Evolutionary conservation across 2,329 filamentous ascomycete species (phyloP), one percentile per base, ranked within the genome.

Genomic region (Penicillium sp.): DNA sequence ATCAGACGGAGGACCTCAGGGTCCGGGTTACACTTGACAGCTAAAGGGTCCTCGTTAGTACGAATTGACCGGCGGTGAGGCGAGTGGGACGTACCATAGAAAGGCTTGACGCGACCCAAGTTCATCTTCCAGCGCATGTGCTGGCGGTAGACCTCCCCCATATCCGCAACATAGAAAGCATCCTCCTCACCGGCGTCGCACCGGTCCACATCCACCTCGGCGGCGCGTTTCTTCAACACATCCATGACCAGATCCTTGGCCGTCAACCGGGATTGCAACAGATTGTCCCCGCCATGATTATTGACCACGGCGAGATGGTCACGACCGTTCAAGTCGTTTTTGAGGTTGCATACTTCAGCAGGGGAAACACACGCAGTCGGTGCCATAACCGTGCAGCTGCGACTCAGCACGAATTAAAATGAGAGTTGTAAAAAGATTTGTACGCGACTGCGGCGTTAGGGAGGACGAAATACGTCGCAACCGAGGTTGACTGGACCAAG

Each of bases 1-100:
- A 99, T 86, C 61, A 99, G 88, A 69, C 87, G 87, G 61, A 99
- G 81, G 58, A 99, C 87, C 75, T 89, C 86, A 44, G 87, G 84
- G 75, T 99, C 92, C 25, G 92, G 92, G 81, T 99, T 99, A 79
- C 94, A 99, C 79, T 99, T 99, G 80, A 99, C 92, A 63, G 92
- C 92, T 92, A 36, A 20, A 30, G 35, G 13, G 18, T 18, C 35
- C 51, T 39, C 22, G 41, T 56, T 46, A 63, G 41, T 43, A 24
- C 31, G 13, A 5, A 7, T 27, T 25, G 5, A 27, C 24, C 20
- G 41, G 13, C 31, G 36, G 20, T 14, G 49, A 44, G 36, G 9
- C 24, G 44, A 18, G 11, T 11, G 16, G 35, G 11, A 74, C 85
- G 74, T 76, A 92, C 90, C 90, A 78, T 96, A 99, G 69, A 97